Conservation (phyloP, 805 yeast genomes). For the Metschnikowia hibisci region DNA sequence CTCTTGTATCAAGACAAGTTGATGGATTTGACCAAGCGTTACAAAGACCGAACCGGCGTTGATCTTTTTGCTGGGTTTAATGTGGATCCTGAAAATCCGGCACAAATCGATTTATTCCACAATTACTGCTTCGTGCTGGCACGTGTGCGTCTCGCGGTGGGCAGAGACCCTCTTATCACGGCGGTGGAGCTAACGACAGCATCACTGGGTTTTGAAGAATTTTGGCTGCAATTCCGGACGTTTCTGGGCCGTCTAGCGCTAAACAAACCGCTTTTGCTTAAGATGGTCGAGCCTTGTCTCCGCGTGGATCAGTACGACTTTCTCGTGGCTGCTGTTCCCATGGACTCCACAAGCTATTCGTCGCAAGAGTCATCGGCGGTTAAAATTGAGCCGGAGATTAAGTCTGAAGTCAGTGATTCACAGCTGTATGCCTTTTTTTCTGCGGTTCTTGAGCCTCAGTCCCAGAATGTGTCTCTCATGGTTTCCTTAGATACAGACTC, state of each 20-base stretch:
- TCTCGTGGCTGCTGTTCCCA: not conserved
- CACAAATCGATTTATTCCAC: constrained; percentile 11
- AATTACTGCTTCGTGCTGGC: constrained; percentile 10
- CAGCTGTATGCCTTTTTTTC: constrained; percentile 2
- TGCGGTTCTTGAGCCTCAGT: not conserved
- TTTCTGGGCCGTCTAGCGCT: not conserved
- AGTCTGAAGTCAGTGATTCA: not conserved
- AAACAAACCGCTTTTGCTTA: constrained; percentile 1
- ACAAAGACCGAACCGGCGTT: constrained; percentile 2
- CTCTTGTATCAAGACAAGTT: constrained; percentile 4
- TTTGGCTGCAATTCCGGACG: constrained; percentile 7
- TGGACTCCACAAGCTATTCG: constrained; percentile 9
- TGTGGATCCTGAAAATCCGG: constrained; percentile 4
- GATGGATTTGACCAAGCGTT: constrained; percentile 4
- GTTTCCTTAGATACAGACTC: constrained; percentile 1
- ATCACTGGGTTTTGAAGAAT: not conserved
- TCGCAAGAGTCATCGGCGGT: constrained; percentile 6
- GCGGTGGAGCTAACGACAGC: not conserved
- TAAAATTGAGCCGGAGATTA: constrained; percentile 4
- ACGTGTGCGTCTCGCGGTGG: constrained; percentile 1
- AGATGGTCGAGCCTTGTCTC: not conserved
- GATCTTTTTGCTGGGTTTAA: constrained; percentile 9
- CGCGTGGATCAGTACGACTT: constrained; percentile 1
- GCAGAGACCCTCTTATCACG: constrained; percentile 2
- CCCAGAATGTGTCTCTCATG: not conserved